These are phyloP conservation scores for Fusarium anguioides DNA, from an alignment of 2,329 filamentous ascomycete species.

Conservation along the genomic window DNA sequence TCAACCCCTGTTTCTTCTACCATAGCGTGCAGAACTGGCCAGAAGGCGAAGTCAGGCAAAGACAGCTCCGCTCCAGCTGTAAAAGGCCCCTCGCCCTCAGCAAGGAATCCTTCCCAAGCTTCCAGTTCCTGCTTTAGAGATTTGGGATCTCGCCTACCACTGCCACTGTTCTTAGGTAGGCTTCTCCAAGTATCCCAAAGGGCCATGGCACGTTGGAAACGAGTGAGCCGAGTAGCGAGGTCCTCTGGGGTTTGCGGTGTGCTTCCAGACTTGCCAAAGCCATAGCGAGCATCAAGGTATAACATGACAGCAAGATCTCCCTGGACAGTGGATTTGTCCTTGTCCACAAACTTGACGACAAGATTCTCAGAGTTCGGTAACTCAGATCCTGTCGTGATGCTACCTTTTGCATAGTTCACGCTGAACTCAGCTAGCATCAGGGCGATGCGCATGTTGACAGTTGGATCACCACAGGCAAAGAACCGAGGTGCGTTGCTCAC, in stretches of 20 bases:
- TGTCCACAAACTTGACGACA: constrained; percentile 65
- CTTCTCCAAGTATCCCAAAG: constrained; percentile 53
- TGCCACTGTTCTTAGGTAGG: constrained; percentile 6
- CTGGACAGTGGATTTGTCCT: constrained; percentile 62
- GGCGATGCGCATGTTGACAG: constrained; percentile 62
- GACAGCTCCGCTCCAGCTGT: constrained; percentile 57
- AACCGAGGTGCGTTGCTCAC: constrained; percentile 64
- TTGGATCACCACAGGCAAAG: constrained; percentile 59
- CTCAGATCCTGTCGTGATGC: constrained; percentile 46
- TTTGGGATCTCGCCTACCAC: constrained; percentile 28
- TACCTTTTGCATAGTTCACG: constrained; percentile 60
- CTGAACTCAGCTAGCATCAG: constrained; percentile 62
- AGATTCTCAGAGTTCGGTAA: constrained; percentile 6
- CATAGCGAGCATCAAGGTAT: constrained; percentile 69
- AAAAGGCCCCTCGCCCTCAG: constrained; percentile 51
- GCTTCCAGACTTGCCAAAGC: constrained; percentile 45
- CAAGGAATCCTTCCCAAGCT: constrained; percentile 55
- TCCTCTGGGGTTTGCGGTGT: constrained; percentile 41
- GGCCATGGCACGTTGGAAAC: constrained; percentile 55
- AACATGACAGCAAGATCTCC: constrained; percentile 66
- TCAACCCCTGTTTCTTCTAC: constrained; percentile 49
- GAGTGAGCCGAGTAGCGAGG: constrained; percentile 52
- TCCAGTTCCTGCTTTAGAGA: constrained; percentile 50
- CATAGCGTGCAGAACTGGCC: constrained; percentile 65
- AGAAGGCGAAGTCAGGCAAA: constrained; percentile 67